Evolutionary conservation across 148 eudicot genomes (phyloP).

Genomic region (Diospyros lotus): DNA sequence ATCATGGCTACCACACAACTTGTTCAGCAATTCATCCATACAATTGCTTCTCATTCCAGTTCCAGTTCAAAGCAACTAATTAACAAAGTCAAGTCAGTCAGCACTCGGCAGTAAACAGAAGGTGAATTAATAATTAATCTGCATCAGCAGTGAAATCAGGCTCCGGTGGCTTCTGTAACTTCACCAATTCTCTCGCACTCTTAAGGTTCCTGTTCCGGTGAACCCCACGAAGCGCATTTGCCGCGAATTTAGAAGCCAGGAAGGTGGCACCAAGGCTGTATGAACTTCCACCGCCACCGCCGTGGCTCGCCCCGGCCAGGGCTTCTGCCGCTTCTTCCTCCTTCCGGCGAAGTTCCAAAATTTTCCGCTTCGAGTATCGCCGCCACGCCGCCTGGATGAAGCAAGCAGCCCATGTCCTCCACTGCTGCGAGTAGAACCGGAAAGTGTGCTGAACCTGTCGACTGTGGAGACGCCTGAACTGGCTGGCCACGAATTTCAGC

Average conservation of each 20-base stretch:
- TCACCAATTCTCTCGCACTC: constrained; percentile 51
- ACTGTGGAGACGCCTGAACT: constrained; percentile 93
- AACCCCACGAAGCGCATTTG: constrained; percentile 80
- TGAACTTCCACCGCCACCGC: constrained; percentile 35
- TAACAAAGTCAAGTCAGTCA: neutral
- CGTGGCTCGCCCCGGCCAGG: constrained; percentile 20
- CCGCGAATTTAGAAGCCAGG: constrained; percentile 70
- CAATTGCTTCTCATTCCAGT: no score
- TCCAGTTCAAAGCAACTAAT: constrained; percentile 5
- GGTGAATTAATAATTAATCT: constrained; percentile 40
- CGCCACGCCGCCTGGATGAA: constrained; percentile 98
- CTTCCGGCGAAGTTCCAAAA: constrained; percentile 50
- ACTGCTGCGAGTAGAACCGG: constrained; percentile 85
- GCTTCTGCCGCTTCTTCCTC: constrained; percentile 60
- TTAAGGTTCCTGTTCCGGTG: constrained; percentile 57
- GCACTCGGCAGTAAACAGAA: neutral
- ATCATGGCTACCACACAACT: no score
- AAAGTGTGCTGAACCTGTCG: constrained; percentile 94
- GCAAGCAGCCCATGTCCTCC: constrained; percentile 97
- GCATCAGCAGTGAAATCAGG: constrained; percentile 90
- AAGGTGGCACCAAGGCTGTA: constrained; percentile 68
- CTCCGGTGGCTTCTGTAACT: constrained; percentile 83
- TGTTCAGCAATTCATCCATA: no score
- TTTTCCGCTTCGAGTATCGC: constrained; percentile 59
- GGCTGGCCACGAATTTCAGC: constrained; percentile 86